phyloP scores from a whole-genome alignment of 2,329 filamentous ascomycete species.

The Colletotrichum higginsianum region DNA sequence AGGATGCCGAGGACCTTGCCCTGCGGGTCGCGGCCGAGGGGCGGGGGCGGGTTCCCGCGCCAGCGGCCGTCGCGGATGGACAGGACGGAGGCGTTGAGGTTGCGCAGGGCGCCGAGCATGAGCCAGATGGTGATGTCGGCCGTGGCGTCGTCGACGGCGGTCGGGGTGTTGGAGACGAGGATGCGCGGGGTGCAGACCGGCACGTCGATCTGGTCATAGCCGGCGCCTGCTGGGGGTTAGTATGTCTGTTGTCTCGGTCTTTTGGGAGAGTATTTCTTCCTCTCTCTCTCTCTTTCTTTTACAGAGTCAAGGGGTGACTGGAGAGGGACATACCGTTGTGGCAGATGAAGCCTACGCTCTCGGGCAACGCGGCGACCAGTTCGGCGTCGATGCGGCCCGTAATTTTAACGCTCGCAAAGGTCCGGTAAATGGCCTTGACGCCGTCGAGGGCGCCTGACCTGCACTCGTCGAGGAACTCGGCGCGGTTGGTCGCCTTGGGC shows the following conservation, averaged over 20 bases:
- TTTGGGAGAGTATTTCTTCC: no score
- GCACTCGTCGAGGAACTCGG: slow-evolving; percentile 79
- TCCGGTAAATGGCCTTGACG: slow-evolving; percentile 77
- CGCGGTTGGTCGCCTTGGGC: slow-evolving; percentile 73
- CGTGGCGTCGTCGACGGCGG: slow-evolving; percentile 85
- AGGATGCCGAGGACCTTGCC: slow-evolving; percentile 85
- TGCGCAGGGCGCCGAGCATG: slow-evolving; percentile 83
- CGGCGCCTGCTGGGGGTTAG: slow-evolving; percentile 70
- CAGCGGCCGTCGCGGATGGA: slow-evolving; percentile 77
- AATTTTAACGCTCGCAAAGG: slow-evolving; percentile 73
- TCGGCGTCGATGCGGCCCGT: slow-evolving; percentile 82
- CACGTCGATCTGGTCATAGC: slow-evolving; percentile 88
- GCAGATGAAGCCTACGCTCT: slow-evolving; percentile 70
- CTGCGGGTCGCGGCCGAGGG: slow-evolving; percentile 82
- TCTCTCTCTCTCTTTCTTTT: no score
- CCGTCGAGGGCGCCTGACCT: slow-evolving; percentile 76
- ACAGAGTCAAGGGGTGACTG: not conserved
- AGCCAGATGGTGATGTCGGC: slow-evolving; percentile 87
- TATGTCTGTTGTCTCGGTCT: not conserved
- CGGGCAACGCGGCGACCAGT: slow-evolving; percentile 71
- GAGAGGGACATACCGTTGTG: slow-evolving; percentile 67
- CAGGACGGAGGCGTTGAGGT: slow-evolving; percentile 77
- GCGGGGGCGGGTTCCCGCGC: slow-evolving; percentile 70
- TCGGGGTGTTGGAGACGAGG: slow-evolving; percentile 85
- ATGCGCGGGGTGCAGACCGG: slow-evolving; percentile 79